These are phyloP conservation scores for Plasmodium vinckei DNA, from an alignment of 169 alveolate genomes.

Conservation along the genomic window DNA sequence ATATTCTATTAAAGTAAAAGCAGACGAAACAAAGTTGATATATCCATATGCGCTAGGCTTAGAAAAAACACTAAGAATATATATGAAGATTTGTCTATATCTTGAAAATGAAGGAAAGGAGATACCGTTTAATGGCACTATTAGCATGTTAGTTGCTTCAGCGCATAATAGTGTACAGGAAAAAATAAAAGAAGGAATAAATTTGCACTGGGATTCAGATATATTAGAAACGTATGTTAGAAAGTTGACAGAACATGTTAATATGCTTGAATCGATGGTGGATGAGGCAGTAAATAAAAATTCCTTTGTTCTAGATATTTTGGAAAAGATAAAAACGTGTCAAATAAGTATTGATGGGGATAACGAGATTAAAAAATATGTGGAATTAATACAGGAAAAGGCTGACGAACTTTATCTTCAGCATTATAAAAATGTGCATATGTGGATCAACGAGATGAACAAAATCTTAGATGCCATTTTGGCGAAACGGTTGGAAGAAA, in stretches of 20 bases:
- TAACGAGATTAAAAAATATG: slow-evolving; percentile 26
- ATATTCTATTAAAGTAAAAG: slow-evolving; percentile 89
- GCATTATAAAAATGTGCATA: slow-evolving; percentile 87
- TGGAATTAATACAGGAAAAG: slow-evolving; percentile 85
- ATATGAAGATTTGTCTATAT: slow-evolving; percentile 76
- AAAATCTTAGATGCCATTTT: slow-evolving; percentile 87
- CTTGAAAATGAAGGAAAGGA: slow-evolving; percentile 68
- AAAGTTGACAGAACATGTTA: slow-evolving; percentile 77
- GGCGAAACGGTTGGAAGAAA: slow-evolving; percentile 83
- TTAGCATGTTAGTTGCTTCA: slow-evolving; percentile 60
- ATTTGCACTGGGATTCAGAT: slow-evolving; percentile 82
- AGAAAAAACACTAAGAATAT: slow-evolving; percentile 91
- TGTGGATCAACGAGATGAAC: slow-evolving; percentile 92
- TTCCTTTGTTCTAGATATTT: slow-evolving; percentile 56
- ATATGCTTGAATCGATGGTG: slow-evolving; percentile 80
- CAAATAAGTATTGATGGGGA: slow-evolving; percentile 26
- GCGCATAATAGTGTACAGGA: slow-evolving; percentile 74
- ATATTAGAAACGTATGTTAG: slow-evolving; percentile 78
- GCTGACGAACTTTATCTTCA: slow-evolving; percentile 86
- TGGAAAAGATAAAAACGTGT: slow-evolving; percentile 64
- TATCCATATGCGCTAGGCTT: slow-evolving; percentile 90
- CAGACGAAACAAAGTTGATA: slow-evolving; percentile 93
- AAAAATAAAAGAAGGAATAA: slow-evolving; percentile 79
- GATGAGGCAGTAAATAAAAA: slow-evolving; percentile 78
- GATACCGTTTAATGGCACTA: slow-evolving; percentile 49